A percentile compares a stretch with the other conserved stretches of the same genome.
These are phyloP conservation scores for Penicillium odoratum DNA, from an alignment of 495 filamentous ascomycete genomes.

Conservation along the genomic window DNA sequence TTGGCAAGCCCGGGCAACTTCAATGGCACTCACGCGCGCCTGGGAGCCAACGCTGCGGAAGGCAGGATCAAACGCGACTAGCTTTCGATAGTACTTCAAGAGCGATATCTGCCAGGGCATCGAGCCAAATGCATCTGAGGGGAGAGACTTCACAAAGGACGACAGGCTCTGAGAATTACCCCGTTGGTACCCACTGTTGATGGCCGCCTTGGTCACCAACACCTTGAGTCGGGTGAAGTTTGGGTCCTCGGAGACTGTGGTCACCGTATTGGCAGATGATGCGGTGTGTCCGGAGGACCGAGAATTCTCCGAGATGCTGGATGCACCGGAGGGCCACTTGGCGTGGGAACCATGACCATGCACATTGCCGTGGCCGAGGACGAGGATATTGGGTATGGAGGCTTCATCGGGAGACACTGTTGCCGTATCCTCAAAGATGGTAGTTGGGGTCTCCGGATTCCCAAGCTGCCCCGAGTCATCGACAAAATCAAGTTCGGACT, in stretches of 20 bases:
- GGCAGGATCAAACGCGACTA: slow-evolving; percentile 67
- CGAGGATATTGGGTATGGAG: slow-evolving; percentile 78
- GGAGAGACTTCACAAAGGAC: slow-evolving; percentile 72
- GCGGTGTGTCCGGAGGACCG: slow-evolving; percentile 65
- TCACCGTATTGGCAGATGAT: slow-evolving; percentile 73
- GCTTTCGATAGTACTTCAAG: slow-evolving; percentile 72
- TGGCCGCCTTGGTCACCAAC: slow-evolving; percentile 77
- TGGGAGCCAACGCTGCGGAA: slow-evolving; percentile 59
- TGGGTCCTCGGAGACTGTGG: slow-evolving; percentile 64
- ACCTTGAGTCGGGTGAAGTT: slow-evolving; percentile 72
- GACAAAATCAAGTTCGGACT: slow-evolving; percentile 28
- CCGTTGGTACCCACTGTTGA: slow-evolving; percentile 70
- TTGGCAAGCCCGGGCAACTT: slow-evolving; percentile 72
- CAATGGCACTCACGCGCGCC: slow-evolving; percentile 61
- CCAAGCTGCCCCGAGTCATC: slow-evolving; percentile 38
- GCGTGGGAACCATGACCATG: slow-evolving; percentile 30
- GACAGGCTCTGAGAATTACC: slow-evolving; percentile 52
- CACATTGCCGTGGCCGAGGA: slow-evolving; percentile 65
- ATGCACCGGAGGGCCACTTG: slow-evolving; percentile 75
- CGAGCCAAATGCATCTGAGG: slow-evolving; percentile 73
- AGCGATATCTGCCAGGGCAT: slow-evolving; percentile 66
- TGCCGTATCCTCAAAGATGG: slow-evolving; percentile 83
- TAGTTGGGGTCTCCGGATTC: slow-evolving; percentile 85
- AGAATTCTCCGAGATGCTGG: slow-evolving; percentile 68
- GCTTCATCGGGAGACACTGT: slow-evolving; percentile 77